Percentiles rank a stretch among this genome's conserved stretches.
These are phyloP conservation scores for Plasmodium reichenowi DNA, from an alignment of 169 alveolate genomes.

Conservation along the genomic window DNA sequence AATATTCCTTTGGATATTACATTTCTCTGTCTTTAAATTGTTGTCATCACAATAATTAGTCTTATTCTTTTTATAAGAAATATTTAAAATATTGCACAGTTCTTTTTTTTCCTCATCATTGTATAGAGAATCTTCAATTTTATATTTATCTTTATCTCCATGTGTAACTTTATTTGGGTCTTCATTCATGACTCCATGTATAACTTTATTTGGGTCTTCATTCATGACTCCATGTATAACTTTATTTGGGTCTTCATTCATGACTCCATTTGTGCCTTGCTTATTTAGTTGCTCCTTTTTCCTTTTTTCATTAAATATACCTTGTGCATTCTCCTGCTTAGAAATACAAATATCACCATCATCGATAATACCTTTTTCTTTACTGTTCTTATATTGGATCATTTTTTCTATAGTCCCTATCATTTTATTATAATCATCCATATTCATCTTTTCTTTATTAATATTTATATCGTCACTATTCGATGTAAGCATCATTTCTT, in stretches of 20 bases:
- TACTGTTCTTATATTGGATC: not conserved
- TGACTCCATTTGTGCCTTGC: not conserved
- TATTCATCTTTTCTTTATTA: not conserved
- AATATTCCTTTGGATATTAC: not conserved
- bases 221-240: not conserved
- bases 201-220: too few relatives aligned
- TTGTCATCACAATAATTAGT: too few relatives aligned
- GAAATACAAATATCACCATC: not conserved
- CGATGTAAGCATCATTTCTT: conserved; percentile 9
- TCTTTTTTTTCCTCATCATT: conserved; percentile 4
- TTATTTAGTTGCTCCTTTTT: not conserved
- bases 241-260: not conserved
- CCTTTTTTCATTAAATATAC: not conserved
- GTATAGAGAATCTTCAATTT: not conserved
- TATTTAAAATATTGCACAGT: not conserved
- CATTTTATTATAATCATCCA: not conserved
- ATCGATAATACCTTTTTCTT: not conserved
- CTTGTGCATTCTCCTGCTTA: not conserved
- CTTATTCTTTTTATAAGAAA: too few relatives aligned
- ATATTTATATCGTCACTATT: not conserved
- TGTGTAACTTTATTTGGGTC: not conserved
- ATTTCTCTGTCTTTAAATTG: too few relatives aligned
- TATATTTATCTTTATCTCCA: not conserved
- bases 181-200: not conserved
- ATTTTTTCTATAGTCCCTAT: not conserved